Evolutionary conservation across 805 yeast genomes (phyloP).

Genomic region (Pichia scutulata): DNA sequence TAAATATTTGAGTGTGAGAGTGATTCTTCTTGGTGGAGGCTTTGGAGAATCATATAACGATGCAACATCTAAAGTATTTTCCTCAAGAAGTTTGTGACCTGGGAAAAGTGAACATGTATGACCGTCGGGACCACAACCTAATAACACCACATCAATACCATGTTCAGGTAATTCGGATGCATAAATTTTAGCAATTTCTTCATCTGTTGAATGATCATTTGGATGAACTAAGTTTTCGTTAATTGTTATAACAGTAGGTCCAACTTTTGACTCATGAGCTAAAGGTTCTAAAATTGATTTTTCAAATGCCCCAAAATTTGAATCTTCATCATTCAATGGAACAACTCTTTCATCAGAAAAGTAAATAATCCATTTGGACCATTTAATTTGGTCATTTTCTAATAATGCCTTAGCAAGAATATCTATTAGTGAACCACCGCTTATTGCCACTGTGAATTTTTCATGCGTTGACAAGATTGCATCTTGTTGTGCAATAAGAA

Average conservation of each 20-base stretch:
- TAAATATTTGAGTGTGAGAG: constrained; percentile 76
- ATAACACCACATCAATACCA: constrained; percentile 54
- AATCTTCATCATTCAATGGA: constrained; percentile 71
- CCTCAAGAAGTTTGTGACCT: constrained; percentile 61
- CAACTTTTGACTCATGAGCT: constrained; percentile 31
- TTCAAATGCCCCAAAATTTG: constrained; percentile 78
- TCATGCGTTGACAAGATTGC: constrained; percentile 38
- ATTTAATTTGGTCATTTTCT: constrained; percentile 44
- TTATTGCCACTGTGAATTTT: constrained; percentile 67
- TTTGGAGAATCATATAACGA: constrained; percentile 79
- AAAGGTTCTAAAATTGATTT: constrained; percentile 48
- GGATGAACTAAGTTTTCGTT: constrained; percentile 48
- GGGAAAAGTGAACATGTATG: constrained; percentile 94
- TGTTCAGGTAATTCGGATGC: constrained; percentile 46
- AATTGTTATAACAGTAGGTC: constrained; percentile 60
- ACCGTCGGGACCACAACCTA: constrained; percentile 96
- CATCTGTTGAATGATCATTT: constrained; percentile 43
- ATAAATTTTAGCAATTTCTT: constrained; percentile 57
- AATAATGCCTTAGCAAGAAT: constrained; percentile 62
- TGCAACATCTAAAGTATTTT: constrained; percentile 45
- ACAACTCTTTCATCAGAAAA: constrained; percentile 91
- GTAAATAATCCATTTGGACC: constrained; percentile 74
- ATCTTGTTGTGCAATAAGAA: constrained; percentile 55
- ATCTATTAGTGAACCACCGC: constrained; percentile 87
- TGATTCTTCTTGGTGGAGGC: constrained; percentile 89